Percentiles rank a stretch among this genome's conserved stretches.
Evolutionary conservation across 2,329 filamentous ascomycete genomes (phyloP).

Genomic region (Fusarium sp.): DNA sequence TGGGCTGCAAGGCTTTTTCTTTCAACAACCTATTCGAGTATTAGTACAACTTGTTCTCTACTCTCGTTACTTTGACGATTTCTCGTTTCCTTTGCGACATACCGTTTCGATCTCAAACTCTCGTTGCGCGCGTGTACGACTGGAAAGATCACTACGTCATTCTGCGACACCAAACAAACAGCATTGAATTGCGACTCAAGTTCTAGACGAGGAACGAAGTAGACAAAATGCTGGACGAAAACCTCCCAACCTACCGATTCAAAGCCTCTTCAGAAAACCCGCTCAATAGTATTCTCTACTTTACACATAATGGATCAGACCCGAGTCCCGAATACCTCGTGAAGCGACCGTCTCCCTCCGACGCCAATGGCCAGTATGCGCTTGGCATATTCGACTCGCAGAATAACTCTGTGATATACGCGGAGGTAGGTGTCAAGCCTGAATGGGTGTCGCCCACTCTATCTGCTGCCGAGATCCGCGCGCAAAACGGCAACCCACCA

Average conservation of each 20-base stretch:
- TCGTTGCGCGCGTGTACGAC: constrained; percentile 3
- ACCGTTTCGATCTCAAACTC: not conserved
- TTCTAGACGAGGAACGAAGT: not conserved
- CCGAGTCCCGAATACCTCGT: constrained; percentile 84
- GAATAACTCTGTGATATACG: constrained; percentile 84
- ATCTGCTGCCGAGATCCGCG: constrained; percentile 82
- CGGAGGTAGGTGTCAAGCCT: constrained; percentile 85
- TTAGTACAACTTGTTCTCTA: constrained; percentile 3
- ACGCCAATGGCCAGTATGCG: constrained; percentile 85
- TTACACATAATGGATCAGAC: constrained; percentile 81
- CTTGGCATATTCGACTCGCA: constrained; percentile 86
- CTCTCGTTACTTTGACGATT: not conserved
- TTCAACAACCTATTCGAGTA: constrained; percentile 10
- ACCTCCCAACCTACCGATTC: constrained; percentile 80
- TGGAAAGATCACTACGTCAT: constrained; percentile 25
- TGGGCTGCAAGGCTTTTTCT: constrained; percentile 12
- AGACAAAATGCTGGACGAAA: constrained; percentile 85
- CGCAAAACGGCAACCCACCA: constrained; percentile 69
- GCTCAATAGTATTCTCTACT: constrained; percentile 68
- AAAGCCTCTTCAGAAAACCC: constrained; percentile 65
- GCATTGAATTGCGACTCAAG: constrained; percentile 3
- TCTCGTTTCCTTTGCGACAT: not conserved
- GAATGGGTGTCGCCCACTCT: constrained; percentile 87
- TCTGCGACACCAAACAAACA: constrained; percentile 14
- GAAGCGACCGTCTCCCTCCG: constrained; percentile 75